phyloP scores from a whole-genome alignment of 441 rosid species.

The Croton setiger region DNA sequence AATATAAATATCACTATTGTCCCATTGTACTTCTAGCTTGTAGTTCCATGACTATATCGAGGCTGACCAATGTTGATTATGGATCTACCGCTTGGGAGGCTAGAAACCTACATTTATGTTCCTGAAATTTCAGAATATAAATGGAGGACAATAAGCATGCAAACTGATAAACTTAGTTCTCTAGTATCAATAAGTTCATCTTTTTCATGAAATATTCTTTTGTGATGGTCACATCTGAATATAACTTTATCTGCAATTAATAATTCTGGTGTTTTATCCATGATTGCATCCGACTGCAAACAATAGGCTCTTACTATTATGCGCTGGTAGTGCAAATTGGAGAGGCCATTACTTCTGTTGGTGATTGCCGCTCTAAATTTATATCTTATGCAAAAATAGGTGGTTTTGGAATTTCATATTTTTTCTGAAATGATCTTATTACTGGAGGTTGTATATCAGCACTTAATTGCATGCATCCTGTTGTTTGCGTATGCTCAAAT shows the following conservation, averaged over 20 bases:
- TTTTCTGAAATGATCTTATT: not conserved
- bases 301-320: not conserved
- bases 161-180: not conserved
- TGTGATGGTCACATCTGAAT: not conserved
- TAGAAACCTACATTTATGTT: not conserved
- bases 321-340: not conserved
- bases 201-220: not conserved
- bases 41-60: not conserved
- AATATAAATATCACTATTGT: not conserved
- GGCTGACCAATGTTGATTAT: not conserved
- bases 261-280: not conserved
- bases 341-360: not conserved
- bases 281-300: not conserved
- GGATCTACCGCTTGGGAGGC: not conserved
- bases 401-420: not conserved
- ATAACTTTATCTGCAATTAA: not conserved
- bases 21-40: not conserved
- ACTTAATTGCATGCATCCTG: not conserved
- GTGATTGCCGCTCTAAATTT: not conserved
- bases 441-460: not conserved
- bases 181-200: not conserved
- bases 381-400: not conserved
- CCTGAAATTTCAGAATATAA: not conserved
- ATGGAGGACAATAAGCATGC: not conserved
- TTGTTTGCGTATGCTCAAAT: constrained; percentile 11